Conservation (phyloP, 768 basidiomycete species). For the Agrocybe chaxingu region DNA sequence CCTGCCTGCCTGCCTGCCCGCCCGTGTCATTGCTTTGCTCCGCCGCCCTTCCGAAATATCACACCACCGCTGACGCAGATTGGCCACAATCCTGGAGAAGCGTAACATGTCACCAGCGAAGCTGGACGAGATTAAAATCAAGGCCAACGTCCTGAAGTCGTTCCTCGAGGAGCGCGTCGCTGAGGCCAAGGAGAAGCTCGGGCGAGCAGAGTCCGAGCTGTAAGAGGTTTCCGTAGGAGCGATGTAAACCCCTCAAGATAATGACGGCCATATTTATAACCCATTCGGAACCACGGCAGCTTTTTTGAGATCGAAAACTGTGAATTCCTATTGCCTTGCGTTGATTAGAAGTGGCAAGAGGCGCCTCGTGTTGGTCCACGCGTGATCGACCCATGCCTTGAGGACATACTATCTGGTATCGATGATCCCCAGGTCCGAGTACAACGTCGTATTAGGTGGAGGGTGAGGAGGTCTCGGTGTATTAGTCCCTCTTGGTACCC, state of each 20-base stretch:
- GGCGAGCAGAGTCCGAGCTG: constrained; percentile 22
- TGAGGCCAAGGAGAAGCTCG: constrained; percentile 31
- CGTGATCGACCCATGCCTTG: constrained; percentile 19
- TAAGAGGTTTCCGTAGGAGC: constrained; percentile 2
- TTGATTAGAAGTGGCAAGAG: constrained; percentile 6
- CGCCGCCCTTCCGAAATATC: not conserved
- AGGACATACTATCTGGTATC: constrained; percentile 5
- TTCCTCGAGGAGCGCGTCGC: constrained; percentile 43
- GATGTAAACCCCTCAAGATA: not conserved
- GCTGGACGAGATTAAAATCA: constrained; percentile 91
- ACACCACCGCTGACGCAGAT: constrained; percentile 33
- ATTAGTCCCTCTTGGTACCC: not conserved
- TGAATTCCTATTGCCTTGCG: constrained; percentile 10
- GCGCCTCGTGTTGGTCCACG: constrained; percentile 22
- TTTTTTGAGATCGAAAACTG: not conserved
- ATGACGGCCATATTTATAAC: constrained; percentile 2
- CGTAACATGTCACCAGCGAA: constrained; percentile 73
- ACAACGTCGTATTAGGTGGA: constrained; percentile 14
- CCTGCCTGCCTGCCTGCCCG: not conserved
- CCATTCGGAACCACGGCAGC: not conserved
- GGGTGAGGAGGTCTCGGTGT: not conserved
- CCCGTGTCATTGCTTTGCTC: constrained; percentile 3
- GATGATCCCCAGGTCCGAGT: constrained; percentile 17
- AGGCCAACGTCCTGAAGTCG: constrained; percentile 78
- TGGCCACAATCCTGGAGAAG: constrained; percentile 74